Base-by-base conservation (phyloP, 116 monocot genomes). In the Cymodocea nodosa region DNA sequence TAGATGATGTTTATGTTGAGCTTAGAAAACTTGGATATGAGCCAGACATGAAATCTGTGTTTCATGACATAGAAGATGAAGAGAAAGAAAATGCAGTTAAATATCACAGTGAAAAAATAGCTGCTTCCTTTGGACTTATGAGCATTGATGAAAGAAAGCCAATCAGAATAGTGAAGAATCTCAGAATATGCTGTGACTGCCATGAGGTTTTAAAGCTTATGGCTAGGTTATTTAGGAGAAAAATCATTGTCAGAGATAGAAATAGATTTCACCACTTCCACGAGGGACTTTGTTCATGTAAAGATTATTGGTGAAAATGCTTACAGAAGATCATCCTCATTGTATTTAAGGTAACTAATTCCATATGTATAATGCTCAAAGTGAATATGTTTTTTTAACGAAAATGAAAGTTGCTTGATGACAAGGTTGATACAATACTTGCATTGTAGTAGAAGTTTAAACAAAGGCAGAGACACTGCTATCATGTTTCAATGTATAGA, bases 1-100 rank as follows among this genome's bases (percentile, higher is more conserved):
- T 85, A 40, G 56, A 68, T 66, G 75, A 75, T 44, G 63, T 81
- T n/a, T 68, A 59, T 40, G 59, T 48, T n/a, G 85, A 81, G 16
- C 48, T 81, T 73, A 65, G 76, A 39, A 74, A 63, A 5, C 52
- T 78, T 17, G 85, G 81, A n/a, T 85, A 81, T 78, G 40, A 66
- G 64, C 70, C 64, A 11, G 63, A 70, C 22, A 51, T 60, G 13
- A 70, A 79, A 6, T 70, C 74, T 23, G 74, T 79, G 20, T 66
- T 79, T 54, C 79, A 79, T 58, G 74, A 79, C 36, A 73, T 73
- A 53, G 78, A 69, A 37, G 66, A 74, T 14, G 78, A 79, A 44
- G 79, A 79, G 60, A 79, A 79, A 64, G 79, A 79, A 58, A 59
- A 65, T 48, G 58, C 79, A 30, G 69, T 79, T 23, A 79, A 70